These are phyloP conservation scores for Plasmodium adleri DNA, from an alignment of 169 alveolate genomes.

Conservation along the genomic window DNA sequence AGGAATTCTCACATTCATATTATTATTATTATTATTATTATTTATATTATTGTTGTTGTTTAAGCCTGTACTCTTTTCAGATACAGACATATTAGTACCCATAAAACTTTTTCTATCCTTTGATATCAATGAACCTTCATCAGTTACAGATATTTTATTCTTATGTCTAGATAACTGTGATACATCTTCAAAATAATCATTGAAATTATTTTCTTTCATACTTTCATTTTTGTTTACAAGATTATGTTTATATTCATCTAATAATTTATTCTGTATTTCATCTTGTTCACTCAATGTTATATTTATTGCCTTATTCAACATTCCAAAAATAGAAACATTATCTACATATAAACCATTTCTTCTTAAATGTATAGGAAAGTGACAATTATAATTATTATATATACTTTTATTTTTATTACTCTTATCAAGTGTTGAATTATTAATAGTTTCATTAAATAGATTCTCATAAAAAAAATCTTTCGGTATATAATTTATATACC, in stretches of 20 bases:
- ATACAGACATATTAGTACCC: background rate
- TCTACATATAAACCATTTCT: constrained; percentile 75
- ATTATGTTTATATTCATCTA: background rate
- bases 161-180: background rate
- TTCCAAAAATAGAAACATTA: constrained; percentile 41
- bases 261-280: background rate
- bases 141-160: background rate
- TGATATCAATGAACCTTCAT: background rate
- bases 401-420: constrained; percentile 37
- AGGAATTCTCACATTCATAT: background rate
- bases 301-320: constrained; percentile 37
- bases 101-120: background rate
- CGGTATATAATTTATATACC: constrained; percentile 35
- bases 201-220: background rate
- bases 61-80: background rate
- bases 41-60: background rate
- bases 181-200: background rate
- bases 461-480: constrained; percentile 61
- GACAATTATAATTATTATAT: constrained; percentile 75
- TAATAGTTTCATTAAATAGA: constrained; percentile 31
- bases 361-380: constrained; percentile 77
- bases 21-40: background rate
- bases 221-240: background rate
- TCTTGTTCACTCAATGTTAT: constrained; percentile 8
- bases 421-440: background rate